phyloP scores from a whole-genome alignment of 2,329 filamentous ascomycete species.

The Neopestalotiopsis sp. region DNA sequence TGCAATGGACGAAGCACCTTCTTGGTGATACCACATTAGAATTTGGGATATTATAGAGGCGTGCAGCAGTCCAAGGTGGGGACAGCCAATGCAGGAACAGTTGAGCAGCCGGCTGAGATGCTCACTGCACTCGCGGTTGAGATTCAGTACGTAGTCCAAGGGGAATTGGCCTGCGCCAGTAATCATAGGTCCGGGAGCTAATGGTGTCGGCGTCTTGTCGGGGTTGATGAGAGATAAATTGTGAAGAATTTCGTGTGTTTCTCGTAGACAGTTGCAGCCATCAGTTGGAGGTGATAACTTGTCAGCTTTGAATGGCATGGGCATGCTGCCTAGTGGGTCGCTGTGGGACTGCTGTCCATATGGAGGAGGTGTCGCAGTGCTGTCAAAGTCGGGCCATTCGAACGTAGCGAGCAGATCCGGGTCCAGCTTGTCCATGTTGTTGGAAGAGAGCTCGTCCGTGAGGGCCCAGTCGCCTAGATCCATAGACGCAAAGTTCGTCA shows the following conservation, averaged over 20 bases:
- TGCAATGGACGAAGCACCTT: neutral
- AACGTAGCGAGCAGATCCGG: conserved; percentile 17
- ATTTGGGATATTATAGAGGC: conserved; percentile 32
- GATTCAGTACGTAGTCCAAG: conserved; percentile 30
- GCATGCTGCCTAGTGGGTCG: neutral
- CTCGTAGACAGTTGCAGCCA: conserved; percentile 19
- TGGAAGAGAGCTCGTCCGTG: conserved; percentile 16
- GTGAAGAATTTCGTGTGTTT: conserved; percentile 24
- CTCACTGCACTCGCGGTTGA: conserved; percentile 32
- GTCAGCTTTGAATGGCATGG: neutral
- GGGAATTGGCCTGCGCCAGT: conserved; percentile 18
- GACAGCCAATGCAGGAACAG: conserved; percentile 29
- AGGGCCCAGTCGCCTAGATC: conserved; percentile 20
- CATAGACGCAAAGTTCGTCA: conserved; percentile 18
- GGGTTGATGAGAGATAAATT: conserved; percentile 17
- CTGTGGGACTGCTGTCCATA: neutral
- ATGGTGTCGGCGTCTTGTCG: conserved; percentile 5
- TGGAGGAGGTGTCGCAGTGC: neutral
- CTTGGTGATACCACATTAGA: conserved; percentile 32
- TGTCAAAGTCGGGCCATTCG: conserved; percentile 18
- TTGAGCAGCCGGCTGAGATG: conserved; percentile 27
- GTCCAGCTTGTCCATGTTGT: conserved; percentile 16
- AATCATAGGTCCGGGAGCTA: neutral
- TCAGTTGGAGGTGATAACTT: neutral
- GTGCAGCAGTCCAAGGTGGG: conserved; percentile 30